Conservation (phyloP, 1,284 basidiomycete species). For the Taiwanofungus camphoratus region DNA sequence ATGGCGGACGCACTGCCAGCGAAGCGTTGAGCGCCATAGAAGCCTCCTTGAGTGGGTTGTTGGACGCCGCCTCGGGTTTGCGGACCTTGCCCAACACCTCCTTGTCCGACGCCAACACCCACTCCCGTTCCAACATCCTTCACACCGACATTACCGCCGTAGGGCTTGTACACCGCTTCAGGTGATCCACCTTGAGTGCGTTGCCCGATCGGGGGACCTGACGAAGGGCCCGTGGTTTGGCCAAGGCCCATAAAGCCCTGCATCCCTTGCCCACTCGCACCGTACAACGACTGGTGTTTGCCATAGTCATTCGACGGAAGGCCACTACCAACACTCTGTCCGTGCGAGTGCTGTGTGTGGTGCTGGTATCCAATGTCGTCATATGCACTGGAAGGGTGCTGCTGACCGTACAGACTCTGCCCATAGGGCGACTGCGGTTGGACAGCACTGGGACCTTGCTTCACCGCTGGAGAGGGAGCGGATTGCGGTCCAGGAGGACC, state of each 20-base stretch:
- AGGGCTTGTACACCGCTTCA: slow-evolving; percentile 69
- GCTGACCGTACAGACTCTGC: slow-evolving; percentile 59
- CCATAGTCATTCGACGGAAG: slow-evolving; percentile 55
- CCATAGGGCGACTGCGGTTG: slow-evolving; percentile 58
- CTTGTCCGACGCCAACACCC: slow-evolving; percentile 34
- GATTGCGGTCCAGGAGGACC: slow-evolving; percentile 60
- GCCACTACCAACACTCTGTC: slow-evolving; percentile 43
- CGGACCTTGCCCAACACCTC: slow-evolving; percentile 38
- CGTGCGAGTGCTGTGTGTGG: slow-evolving; percentile 44
- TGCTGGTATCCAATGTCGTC: slow-evolving; percentile 63
- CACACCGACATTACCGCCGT: slow-evolving; percentile 41
- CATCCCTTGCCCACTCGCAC: slow-evolving; percentile 47
- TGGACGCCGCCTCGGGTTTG: slow-evolving; percentile 42
- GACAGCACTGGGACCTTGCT: slow-evolving; percentile 52
- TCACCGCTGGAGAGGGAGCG: slow-evolving; percentile 54
- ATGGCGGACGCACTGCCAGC: slow-evolving; percentile 40
- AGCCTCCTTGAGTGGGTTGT: slow-evolving; percentile 46
- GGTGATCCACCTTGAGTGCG: slow-evolving; percentile 50
- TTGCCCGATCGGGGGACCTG: slow-evolving; percentile 42
- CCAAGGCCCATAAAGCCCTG: slow-evolving; percentile 68
- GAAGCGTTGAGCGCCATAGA: slow-evolving; percentile 61
- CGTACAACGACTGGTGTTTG: slow-evolving; percentile 55
- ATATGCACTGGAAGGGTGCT: slow-evolving; percentile 49
- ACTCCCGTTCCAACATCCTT: slow-evolving; percentile 56
- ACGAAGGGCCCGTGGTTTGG: slow-evolving; percentile 39